Base-by-base conservation (phyloP, 1,284 basidiomycete genomes). In the Stygiomarasmius scandens region DNA sequence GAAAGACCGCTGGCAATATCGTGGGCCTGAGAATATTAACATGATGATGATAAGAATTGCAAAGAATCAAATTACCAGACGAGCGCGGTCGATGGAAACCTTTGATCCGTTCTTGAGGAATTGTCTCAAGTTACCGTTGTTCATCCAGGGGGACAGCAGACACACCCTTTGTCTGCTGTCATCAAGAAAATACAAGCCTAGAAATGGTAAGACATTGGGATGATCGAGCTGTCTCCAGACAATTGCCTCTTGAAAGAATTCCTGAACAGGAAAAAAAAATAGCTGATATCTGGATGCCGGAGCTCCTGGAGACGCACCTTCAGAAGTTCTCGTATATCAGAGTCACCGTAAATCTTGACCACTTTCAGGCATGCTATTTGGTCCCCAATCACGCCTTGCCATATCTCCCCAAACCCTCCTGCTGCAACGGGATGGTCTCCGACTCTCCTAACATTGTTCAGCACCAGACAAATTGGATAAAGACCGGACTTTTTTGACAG, bases 71-170 rank as follows among this genome's bases (percentile, higher is more conserved):
- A n/a, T 46, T 3, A 73, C 68, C 56, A 73, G 49, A 5, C 29
- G 54, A 44, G 41, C 64, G 59, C 65, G 63, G 53, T 70, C 59
- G 23, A 38, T 64, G 24, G 61, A 20, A 2, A 24, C 46, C 19
- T 12, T 10, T 5, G 67, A 49, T 24, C 56, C 46, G 8, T 23
- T 43, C n/a, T 49, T 55, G 25, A 78, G 58, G 61, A 67, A 68
- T 3, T 58, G 25, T 14, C 56, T 61, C 27, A 78, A 58, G 53
- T 71, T 69, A 4, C 77, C 75, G 41, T 71, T 67, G 27, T 63
- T 64, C 66, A 72, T 73, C 64, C 71, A 77, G 2, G 68, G 70
- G 9, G 73, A 74, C 27, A 78, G 69, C 1, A 79, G 62, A 43
- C 70, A 69, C 9, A 69, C 12, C 12, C 29, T 32, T 36, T n/a